Evolutionary conservation across 2,329 filamentous ascomycete genomes (phyloP), one percentile per base, ranked within the genome.

Genomic region (Scedosporium apiospermum): DNA sequence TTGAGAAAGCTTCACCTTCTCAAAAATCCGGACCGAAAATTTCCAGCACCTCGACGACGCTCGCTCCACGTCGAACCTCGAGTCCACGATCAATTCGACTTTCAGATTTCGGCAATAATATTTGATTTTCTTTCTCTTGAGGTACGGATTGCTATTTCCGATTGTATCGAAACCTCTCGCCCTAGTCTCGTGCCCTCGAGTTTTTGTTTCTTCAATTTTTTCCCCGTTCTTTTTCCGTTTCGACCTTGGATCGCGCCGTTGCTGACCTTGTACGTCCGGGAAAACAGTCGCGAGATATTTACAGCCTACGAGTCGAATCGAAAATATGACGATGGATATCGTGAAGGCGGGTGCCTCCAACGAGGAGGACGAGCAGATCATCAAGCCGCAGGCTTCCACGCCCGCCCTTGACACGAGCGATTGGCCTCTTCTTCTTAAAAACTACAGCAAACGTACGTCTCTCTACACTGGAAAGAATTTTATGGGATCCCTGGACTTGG

Each of bases 381-480:
- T 99, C 81, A 96, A 97, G 86, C 95, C 95, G 63, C 88, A 96
- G 82, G 87, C 89, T 71, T 81, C 84, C 68, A 86, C 88, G 71
- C 90, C 92, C 68, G 80, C 86, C 65, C 82, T 96, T 71, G 88
- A 96, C 78, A 96, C 91, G 69, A 93, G 88, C 80, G 84, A 87
- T 75, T 97, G 92, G 91, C 95, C 95, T 71, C 82, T 98, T 71
- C 83, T 98, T 71, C 84, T 98, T 72, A 96, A 96, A 82, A 96
- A 97, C 81, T 98, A 96, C 80, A 90, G 92, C 77, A 90, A 93
- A 74, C 82, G 91, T 95, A 84, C 74, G 88, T 82, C 21, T 23
- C 46, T 42, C 23, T 9, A 4, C 6, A 3, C 10, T 38, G 23
- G 14, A 30, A n/a, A 57, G 23, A 30, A 57, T 57, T 27, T 30